Percentiles rank a stretch among this genome's conserved stretches.
Conservation (phyloP, 140 eudicot genomes). For the Bidens hawaiensis region DNA sequence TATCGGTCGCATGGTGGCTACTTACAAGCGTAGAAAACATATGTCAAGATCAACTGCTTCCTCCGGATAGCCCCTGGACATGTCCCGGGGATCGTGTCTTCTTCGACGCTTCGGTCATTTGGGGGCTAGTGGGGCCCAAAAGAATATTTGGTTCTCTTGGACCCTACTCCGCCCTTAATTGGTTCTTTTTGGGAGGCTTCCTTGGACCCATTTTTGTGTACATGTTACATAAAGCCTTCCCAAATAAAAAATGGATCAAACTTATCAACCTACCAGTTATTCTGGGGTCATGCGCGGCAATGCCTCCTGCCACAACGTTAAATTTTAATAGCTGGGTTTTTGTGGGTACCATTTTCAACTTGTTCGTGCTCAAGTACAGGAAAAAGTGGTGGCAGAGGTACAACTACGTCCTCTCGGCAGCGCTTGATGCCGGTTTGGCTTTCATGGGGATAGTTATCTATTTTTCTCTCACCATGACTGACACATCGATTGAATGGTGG, state of each 20-base stretch:
- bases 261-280: constrained; percentile 54
- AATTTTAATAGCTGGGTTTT: constrained; percentile 62
- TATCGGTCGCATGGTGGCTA: constrained; percentile 61
- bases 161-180: constrained; percentile 42
- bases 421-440: constrained; percentile 66
- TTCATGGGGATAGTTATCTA: constrained; percentile 56
- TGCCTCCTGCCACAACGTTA: constrained; percentile 45
- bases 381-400: too few species aligned
- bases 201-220: constrained; percentile 45
- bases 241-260: constrained; percentile 41
- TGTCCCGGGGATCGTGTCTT: constrained; percentile 62
- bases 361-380: too few species aligned
- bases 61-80: constrained; percentile 66
- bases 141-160: constrained; percentile 59
- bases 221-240: constrained; percentile 41
- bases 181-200: constrained; percentile 52
- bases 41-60: constrained; percentile 42
- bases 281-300: too few species aligned
- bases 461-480: constrained; percentile 28
- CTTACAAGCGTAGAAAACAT: constrained; percentile 34
- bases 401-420: too few species aligned
- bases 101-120: constrained; percentile 60
- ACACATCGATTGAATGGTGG: constrained; percentile 38
- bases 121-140: too few species aligned
- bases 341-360: too few species aligned